These are phyloP conservation scores for Penicillium sp. DNA, from an alignment of 2,329 filamentous ascomycete species.

Conservation along the genomic window DNA sequence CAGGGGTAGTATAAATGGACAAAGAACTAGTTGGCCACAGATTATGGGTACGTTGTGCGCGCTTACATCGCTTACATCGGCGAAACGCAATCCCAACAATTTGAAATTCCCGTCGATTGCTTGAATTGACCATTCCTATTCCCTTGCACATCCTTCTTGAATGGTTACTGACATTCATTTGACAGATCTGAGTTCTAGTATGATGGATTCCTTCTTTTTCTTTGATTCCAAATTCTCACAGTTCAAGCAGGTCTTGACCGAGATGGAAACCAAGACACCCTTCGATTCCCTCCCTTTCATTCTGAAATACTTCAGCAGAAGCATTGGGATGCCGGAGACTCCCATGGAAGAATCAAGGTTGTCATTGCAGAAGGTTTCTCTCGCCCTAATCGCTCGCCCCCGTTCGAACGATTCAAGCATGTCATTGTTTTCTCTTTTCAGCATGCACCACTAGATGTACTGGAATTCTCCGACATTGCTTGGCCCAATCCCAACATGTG, in stretches of 20 bases:
- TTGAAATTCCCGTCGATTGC: not conserved
- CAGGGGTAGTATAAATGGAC: slow-evolving; percentile 57
- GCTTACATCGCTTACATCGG: not conserved
- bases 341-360: slow-evolving; percentile 71
- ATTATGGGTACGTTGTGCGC: slow-evolving; percentile 46
- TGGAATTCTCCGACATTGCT: slow-evolving; percentile 71
- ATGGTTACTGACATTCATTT: not conserved
- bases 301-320: slow-evolving; percentile 65
- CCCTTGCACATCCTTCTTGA: not conserved
- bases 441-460: slow-evolving; percentile 75
- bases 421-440: slow-evolving; percentile 78
- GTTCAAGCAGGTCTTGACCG: slow-evolving; percentile 45
- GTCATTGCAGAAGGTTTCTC: slow-evolving; percentile 71
- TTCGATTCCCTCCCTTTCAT: slow-evolving; percentile 72
- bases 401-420: slow-evolving; percentile 68
- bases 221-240: slow-evolving; percentile 28
- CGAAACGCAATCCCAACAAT: not conserved
- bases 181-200: slow-evolving; percentile 38
- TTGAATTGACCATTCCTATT: not conserved
- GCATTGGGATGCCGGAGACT: slow-evolving; percentile 69
- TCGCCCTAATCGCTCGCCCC: slow-evolving; percentile 45
- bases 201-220: slow-evolving; percentile 16
- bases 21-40: slow-evolving; percentile 52
- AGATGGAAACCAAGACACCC: slow-evolving; percentile 57
- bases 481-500: slow-evolving; percentile 76